Percentiles rank a stretch among this genome's conserved stretches.
Evolutionary conservation across 176 grass and related monocot species (phyloP).

Genomic region (Oryza rufipogon): DNA sequence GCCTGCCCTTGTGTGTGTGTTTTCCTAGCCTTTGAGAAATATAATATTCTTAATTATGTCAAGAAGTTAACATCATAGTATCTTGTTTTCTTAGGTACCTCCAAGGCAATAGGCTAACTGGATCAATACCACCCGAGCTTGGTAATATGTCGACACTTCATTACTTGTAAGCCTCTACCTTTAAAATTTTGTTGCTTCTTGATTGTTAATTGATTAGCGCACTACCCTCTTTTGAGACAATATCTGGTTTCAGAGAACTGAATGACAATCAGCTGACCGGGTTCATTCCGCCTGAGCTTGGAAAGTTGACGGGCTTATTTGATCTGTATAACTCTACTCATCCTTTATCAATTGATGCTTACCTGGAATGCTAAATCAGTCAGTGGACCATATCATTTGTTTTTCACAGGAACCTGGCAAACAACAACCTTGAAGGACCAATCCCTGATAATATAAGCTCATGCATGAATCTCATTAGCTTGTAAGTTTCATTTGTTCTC

Average conservation of each 20-base stretch:
- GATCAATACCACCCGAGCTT: conserved; percentile 85
- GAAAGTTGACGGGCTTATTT: conserved; percentile 86
- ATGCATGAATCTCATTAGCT: conserved; percentile 94
- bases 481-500: conserved; percentile 61
- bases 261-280: conserved; percentile 87
- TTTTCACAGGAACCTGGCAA: conserved; percentile 82
- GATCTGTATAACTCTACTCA: conserved; percentile 66
- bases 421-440: conserved; percentile 82
- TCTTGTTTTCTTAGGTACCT: conserved; percentile 63
- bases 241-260: conserved; percentile 67
- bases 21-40: conserved; percentile 5
- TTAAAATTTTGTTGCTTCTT: neutral
- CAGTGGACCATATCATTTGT: neutral
- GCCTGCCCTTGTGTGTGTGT: conserved; percentile 33
- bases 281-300: conserved; percentile 86
- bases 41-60: neutral
- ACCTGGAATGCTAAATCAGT: conserved; percentile 15
- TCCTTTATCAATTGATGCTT: neutral
- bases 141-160: conserved; percentile 96
- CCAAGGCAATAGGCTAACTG: conserved; percentile 78
- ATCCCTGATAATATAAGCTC: conserved; percentile 94
- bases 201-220: conserved; percentile 27
- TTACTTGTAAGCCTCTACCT: conserved; percentile 66
- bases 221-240: neutral
- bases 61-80: conserved; percentile 12